Evolutionary conservation across 805 yeast genomes (phyloP), one percentile per base, ranked within the genome.

Genomic region (Sporopachydermia lactativora): DNA sequence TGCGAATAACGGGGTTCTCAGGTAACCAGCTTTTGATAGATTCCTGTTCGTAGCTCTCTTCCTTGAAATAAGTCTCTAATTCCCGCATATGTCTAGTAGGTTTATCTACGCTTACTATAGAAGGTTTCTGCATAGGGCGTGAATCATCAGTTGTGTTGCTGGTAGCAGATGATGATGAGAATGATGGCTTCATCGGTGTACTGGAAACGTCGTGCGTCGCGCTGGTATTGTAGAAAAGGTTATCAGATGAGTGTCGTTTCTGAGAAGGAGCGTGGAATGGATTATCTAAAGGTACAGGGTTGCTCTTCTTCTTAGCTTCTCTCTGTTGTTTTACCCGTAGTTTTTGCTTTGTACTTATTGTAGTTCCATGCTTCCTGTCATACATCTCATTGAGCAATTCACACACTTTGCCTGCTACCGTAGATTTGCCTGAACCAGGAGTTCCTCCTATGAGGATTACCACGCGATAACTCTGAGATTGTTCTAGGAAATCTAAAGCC

Each of bases 401-500:
- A 24, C 68, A 68, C 4, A 84, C 59, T 3, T 55, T 42, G 34
- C 52, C 52, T 1, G 88, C 76, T 28, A 77, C 51, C 0, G 94
- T 81, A 3, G 88, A 70, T 54, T 84, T 84, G 0, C 95, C 95
- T 1, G 88, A 74, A 4, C 95, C 95, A 2, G 95, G 95, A 1
- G 76, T 67, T 1, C 95, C 95, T 2, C 77, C 75, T 8, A 85
- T 51, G 0, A 80, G 60, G 5, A 85, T 62, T 14, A 79, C 44
- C 2, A 75, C 54, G 47, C 88, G 60, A 43, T 70, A 65, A 34
- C 55, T 53, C 13, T 48, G 38, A 8, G 41, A 43, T 3, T 49
- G 40, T 6, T 52, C 49, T 3, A 58, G 51, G 14, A 61, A 45
- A 8, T 47, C 38, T 2, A 62, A 40, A 0, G 61, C 55, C 36